Base-by-base conservation (phyloP, 2,329 filamentous ascomycete genomes). In the Huntiella decipiens region DNA sequence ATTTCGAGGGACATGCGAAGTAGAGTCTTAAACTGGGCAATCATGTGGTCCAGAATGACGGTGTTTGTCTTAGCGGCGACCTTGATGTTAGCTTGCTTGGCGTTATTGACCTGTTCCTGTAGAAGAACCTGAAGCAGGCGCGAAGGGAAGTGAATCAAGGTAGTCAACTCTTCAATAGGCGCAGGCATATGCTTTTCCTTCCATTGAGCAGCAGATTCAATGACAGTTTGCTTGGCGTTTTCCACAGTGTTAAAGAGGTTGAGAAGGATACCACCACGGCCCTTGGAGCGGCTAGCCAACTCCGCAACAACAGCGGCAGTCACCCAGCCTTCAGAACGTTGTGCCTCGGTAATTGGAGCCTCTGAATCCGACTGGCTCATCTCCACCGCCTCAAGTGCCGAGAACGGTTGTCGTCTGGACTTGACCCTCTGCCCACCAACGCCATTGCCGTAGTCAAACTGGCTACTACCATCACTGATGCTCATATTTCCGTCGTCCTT, bases 21-120 rank as follows among this genome's bases (percentile, higher is more conserved):
- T 46, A 96, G 66, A 38, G 95, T 83, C 61, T 93, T 87, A 55
- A 98, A 96, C 57, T 98, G 91, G 0, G 82, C 72, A 52, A 98
- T 95, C 83, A 96, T 93, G 63, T 96, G 88, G 58, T 96, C 87
- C 50, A 92, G 83, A 71, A 98, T 85, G 66, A 98, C 81, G 19
- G 83, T 72, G 52, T 87, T 92, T 59, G 93, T 84, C 63, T 91
- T 83, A 1, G 86, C 81, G 7, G 86, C 85, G 56, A 96, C 88
- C 63, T 88, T 93, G 77, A 95, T 93, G 33, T 50, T 50, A 60
- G 86, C 88, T 63, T 79, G 85, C 63, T 79, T 85, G 13, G 88
- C 87, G 60, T 95, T 96, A 7, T 79, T 83, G 22, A 96, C 70
- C 49, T 91, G 81, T 54, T 94, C 82, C 45, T 82, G 82, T 58